phyloP scores from a whole-genome alignment of 2,329 filamentous ascomycete species.

The Conoideocrella luteorostrata region DNA sequence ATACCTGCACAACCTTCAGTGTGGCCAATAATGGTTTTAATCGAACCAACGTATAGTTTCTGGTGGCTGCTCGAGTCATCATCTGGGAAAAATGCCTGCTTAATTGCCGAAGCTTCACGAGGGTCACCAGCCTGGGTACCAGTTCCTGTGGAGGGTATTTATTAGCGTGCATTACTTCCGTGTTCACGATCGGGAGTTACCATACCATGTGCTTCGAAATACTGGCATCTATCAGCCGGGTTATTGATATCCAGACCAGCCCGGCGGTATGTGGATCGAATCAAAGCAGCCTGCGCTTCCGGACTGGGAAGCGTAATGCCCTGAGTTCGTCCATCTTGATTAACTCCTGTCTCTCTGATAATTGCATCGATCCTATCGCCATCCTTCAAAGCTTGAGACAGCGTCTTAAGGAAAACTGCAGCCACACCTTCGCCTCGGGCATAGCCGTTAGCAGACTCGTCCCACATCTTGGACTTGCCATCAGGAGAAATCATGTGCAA shows the following conservation, averaged over 20 bases:
- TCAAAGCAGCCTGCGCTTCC: slow-evolving; percentile 16
- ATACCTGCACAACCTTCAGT: slow-evolving; percentile 16
- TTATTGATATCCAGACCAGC: slow-evolving; percentile 20
- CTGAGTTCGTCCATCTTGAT: slow-evolving; percentile 33
- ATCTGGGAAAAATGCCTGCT: slow-evolving; percentile 35
- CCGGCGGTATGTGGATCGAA: slow-evolving; percentile 19
- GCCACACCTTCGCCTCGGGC: slow-evolving; percentile 32
- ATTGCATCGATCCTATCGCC: slow-evolving; percentile 31
- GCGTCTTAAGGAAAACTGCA: slow-evolving; percentile 36
- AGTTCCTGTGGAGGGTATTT: no score
- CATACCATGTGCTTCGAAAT: slow-evolving; percentile 31
- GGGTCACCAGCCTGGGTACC: slow-evolving; percentile 27
- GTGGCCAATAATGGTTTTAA: slow-evolving; percentile 23
- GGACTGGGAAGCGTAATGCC: slow-evolving; percentile 28
- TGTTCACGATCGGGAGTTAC: no score
- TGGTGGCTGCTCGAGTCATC: no score
- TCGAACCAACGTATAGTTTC: slow-evolving; percentile 20
- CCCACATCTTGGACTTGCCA: slow-evolving; percentile 22
- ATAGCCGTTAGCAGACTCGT: slow-evolving; percentile 41
- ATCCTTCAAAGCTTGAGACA: slow-evolving; percentile 35
- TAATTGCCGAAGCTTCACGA: slow-evolving; percentile 24
- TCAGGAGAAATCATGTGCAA: slow-evolving; percentile 11
- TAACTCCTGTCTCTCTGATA: slow-evolving; percentile 27
- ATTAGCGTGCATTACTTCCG: no score
- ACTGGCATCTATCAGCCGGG: slow-evolving; percentile 17